Evolutionary conservation across 1,284 basidiomycete species (phyloP).

Genomic region (Stereum hirsutum): DNA sequence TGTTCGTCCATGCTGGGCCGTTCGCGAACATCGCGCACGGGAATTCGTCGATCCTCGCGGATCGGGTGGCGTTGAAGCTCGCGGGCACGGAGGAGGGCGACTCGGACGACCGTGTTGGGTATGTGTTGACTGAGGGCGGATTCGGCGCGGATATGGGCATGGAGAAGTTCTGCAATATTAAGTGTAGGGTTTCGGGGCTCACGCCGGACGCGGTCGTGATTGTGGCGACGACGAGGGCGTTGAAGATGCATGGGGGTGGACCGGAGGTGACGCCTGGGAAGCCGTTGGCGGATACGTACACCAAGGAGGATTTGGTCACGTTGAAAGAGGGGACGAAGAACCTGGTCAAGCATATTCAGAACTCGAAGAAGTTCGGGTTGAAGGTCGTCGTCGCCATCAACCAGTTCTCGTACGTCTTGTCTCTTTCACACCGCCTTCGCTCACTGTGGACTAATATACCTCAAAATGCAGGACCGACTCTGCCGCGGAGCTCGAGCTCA

Average conservation of each 20-base stretch:
- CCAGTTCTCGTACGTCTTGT: conserved; percentile 73
- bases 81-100: conserved; percentile 96
- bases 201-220: conserved; percentile 92
- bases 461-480: conserved; percentile 82
- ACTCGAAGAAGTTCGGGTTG: conserved; percentile 92
- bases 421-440: conserved; percentile 1
- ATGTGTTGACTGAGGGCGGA: conserved; percentile 97
- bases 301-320: conserved; percentile 87
- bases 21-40: conserved; percentile 99
- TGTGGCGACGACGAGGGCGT: conserved; percentile 93
- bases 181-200: conserved; percentile 91
- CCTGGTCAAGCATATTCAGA: conserved; percentile 89
- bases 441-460: too few relatives aligned
- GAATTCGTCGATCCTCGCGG: conserved; percentile 97
- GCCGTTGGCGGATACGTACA: conserved; percentile 89
- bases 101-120: conserved; percentile 72
- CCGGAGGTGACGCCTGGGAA: conserved; percentile 97
- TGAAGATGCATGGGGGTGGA: conserved; percentile 99
- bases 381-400: conserved; percentile 98
- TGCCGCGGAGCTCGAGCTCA: conserved; percentile 80
- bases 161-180: conserved; percentile 99
- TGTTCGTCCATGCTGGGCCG: conserved; percentile 97
- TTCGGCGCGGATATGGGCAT: conserved; percentile 99
- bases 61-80: conserved; percentile 93
- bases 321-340: conserved; percentile 93